Percentiles rank a stretch among this genome's conserved stretches.
These are phyloP conservation scores for Dittrichia graveolens DNA, from an alignment of 129 eudicot genomes.

Conservation along the genomic window DNA sequence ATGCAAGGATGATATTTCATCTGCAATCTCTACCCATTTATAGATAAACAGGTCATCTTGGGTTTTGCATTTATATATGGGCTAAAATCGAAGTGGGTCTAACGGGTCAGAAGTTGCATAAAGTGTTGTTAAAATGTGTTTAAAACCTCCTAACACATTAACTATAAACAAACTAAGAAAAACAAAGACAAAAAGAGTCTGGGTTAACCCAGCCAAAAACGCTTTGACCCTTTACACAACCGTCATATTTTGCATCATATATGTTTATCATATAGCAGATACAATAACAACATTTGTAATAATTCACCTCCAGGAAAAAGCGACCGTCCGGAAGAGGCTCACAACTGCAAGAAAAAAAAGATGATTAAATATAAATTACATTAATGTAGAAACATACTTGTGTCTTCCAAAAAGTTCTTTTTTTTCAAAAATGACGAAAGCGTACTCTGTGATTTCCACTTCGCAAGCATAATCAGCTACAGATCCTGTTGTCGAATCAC, in stretches of 20 bases:
- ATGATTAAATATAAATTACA: conserved; percentile 1
- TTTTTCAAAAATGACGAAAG: background rate
- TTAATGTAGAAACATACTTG: background rate
- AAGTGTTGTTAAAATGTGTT: background rate
- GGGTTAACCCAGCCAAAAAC: background rate
- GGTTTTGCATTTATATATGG: background rate
- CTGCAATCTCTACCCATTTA: background rate
- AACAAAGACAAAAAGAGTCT: background rate
- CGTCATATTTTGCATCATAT: background rate
- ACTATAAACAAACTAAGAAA: background rate
- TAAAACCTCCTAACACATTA: conserved; percentile 7
- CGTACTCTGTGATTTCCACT: conserved; percentile 98
- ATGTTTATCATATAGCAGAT: background rate
- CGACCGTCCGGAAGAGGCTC: conserved; percentile 99
- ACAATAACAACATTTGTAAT: background rate
- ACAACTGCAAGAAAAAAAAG: conserved; percentile 59
- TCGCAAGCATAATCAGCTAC: conserved; percentile 92
- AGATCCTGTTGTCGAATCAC: conserved; percentile 74
- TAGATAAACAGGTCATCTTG: background rate
- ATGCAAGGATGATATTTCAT: background rate
- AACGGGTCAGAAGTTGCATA: background rate
- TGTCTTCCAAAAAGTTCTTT: background rate
- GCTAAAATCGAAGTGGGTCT: background rate
- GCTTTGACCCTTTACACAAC: background rate
- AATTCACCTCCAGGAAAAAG: conserved; percentile 80